These are phyloP conservation scores for Ophiocordyceps australis DNA, from an alignment of 2,329 filamentous ascomycete genomes.

Conservation along the genomic window DNA sequence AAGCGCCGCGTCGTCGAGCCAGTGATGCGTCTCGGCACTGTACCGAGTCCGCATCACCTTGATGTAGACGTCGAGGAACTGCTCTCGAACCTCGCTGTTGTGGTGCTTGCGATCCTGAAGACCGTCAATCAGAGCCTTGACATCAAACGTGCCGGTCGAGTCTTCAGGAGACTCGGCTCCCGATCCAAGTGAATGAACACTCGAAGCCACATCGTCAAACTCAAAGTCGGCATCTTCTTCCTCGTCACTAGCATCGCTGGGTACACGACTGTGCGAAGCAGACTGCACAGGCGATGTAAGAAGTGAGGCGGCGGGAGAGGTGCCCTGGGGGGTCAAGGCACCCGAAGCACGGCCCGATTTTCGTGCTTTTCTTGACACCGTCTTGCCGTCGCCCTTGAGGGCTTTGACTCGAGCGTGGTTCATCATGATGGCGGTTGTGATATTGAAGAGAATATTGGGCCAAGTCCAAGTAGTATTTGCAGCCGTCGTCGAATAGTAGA, in stretches of 20 bases:
- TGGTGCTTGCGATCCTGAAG: conserved; percentile 62
- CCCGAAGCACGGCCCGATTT: conserved; percentile 40
- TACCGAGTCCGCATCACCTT: conserved; percentile 34
- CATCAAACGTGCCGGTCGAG: conserved; percentile 43
- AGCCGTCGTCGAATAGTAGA: too few relatives aligned
- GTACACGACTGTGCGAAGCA: conserved; percentile 39
- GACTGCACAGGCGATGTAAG: conserved; percentile 40
- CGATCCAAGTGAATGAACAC: conserved; percentile 21
- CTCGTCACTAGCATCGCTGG: conserved; percentile 40
- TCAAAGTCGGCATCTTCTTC: conserved; percentile 22
- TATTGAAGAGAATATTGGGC: too few relatives aligned
- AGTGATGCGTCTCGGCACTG: conserved; percentile 13
- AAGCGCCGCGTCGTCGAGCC: conserved; percentile 36
- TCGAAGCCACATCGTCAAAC: conserved; percentile 24
- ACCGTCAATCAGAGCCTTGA: conserved; percentile 46
- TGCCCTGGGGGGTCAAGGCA: conserved; percentile 35
- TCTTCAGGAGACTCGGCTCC: conserved; percentile 42
- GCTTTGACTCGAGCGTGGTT: conserved; percentile 50
- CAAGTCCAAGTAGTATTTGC: neutral
- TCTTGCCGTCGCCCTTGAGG: conserved; percentile 53
- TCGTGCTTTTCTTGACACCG: conserved; percentile 47
- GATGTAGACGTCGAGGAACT: conserved; percentile 14
- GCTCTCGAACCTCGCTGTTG: conserved; percentile 51
- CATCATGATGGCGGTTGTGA: conserved; percentile 22
- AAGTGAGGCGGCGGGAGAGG: conserved; percentile 41